Conservation (phyloP, 73 alveolate genomes). For the Uronychia binucleata region DNA sequence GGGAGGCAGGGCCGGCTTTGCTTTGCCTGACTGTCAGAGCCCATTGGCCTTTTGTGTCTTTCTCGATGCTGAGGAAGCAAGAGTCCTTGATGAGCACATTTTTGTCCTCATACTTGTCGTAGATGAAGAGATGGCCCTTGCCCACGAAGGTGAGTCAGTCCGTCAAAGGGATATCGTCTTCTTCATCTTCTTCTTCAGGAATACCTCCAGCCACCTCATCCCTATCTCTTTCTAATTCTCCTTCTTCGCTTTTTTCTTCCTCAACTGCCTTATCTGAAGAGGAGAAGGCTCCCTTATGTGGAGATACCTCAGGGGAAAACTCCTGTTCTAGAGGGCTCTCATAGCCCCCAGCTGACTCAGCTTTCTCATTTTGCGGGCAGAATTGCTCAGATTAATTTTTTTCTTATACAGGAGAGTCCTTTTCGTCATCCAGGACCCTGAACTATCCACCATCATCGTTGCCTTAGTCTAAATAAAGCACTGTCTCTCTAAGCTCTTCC, state of each 20-base stretch:
- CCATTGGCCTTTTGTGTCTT: not conserved
- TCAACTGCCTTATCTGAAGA: too few relatives aligned
- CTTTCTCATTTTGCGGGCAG: too few relatives aligned
- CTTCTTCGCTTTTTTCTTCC: not conserved
- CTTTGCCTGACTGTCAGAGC: not conserved
- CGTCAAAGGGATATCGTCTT: too few relatives aligned
- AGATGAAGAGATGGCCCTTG: not conserved
- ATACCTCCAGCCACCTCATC: not conserved
- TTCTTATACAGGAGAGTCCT: too few relatives aligned
- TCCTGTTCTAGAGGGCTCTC: too few relatives aligned
- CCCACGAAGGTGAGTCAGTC: not conserved
- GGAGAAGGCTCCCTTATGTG: too few relatives aligned
- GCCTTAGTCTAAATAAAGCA: not conserved
- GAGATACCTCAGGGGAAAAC: too few relatives aligned
- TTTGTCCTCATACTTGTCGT: slow-evolving; percentile 1
- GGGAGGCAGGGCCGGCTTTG: not conserved
- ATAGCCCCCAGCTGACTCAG: too few relatives aligned
- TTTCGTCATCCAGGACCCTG: too few relatives aligned
- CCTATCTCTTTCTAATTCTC: not conserved
- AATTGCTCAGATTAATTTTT: too few relatives aligned
- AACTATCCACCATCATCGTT: not conserved
- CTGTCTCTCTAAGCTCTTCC: not conserved
- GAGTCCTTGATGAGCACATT: not conserved
- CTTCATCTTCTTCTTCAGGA: not conserved
- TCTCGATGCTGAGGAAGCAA: not conserved